phyloP scores from a whole-genome alignment of 176 grass and related monocot genomes.

The Saccharum officinarum region DNA sequence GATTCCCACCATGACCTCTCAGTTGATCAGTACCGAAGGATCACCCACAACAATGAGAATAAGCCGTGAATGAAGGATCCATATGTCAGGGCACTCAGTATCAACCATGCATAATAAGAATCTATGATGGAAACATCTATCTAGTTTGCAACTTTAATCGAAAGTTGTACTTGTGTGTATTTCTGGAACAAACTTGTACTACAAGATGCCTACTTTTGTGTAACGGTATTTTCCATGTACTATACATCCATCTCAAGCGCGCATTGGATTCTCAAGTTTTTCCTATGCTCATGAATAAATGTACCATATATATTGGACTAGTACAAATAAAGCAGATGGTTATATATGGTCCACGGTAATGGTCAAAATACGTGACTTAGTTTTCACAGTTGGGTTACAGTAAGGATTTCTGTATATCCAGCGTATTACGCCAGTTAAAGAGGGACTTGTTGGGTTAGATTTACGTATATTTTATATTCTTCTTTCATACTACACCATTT shows the following conservation, averaged over 20 bases:
- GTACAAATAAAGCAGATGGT: background rate
- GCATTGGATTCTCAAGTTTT: background rate
- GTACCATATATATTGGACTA: background rate
- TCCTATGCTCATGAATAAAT: background rate
- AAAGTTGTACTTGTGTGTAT: background rate
- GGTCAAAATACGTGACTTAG: too few relatives aligned
- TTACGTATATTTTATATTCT: too few relatives aligned
- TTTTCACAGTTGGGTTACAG: too few relatives aligned
- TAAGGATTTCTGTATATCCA: too few relatives aligned
- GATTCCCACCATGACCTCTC: constrained; percentile 49
- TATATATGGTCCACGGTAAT: too few relatives aligned
- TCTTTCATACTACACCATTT: too few relatives aligned
- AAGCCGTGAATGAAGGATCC: constrained; percentile 6
- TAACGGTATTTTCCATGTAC: background rate
- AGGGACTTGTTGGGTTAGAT: too few relatives aligned
- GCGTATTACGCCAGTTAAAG: too few relatives aligned
- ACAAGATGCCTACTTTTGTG: background rate
- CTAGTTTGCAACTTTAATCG: background rate
- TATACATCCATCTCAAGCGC: background rate
- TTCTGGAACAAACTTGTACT: background rate
- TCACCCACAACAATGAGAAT: constrained; percentile 4
- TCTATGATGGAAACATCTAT: background rate
- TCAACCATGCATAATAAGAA: background rate
- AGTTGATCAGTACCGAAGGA: constrained; percentile 11
- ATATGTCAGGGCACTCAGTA: background rate